A percentile compares a stretch with the other conserved stretches of the same genome.
Evolutionary conservation across 1,139 yeast genomes (phyloP).

Genomic region (Arxiozyma slooffiae): DNA sequence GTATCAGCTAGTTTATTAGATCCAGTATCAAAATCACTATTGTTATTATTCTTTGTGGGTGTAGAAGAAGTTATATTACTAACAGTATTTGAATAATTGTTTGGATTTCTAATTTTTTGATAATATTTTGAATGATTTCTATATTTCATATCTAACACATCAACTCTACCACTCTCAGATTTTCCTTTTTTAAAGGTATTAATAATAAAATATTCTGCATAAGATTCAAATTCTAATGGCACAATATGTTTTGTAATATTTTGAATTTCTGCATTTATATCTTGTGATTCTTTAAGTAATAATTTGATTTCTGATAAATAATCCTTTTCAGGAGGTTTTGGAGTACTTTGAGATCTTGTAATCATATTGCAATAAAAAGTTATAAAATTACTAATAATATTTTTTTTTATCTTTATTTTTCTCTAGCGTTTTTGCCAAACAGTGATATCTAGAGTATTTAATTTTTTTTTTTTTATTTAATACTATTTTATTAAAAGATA

Average conservation of each 20-base stretch:
- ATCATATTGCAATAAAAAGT: not conserved
- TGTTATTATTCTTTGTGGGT: not conserved
- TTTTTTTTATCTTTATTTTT: too few relatives aligned
- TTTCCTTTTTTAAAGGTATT: conserved; percentile 25
- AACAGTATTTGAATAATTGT: not conserved
- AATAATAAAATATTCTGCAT: conserved; percentile 24
- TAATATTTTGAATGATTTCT: conserved; percentile 23
- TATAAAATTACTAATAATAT: too few relatives aligned
- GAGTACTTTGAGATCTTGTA: not conserved
- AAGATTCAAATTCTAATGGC: conserved; percentile 30
- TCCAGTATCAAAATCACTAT: not conserved
- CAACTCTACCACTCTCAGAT: conserved; percentile 29
- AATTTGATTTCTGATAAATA: not conserved
- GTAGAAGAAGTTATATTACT: not conserved
- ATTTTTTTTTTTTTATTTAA: too few relatives aligned
- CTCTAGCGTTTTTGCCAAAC: not conserved
- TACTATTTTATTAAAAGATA: too few relatives aligned
- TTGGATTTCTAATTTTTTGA: conserved; percentile 14
- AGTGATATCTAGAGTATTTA: not conserved
- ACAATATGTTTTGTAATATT: conserved; percentile 12
- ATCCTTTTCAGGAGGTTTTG: too few relatives aligned
- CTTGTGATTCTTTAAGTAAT: not conserved
- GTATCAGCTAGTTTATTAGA: too few relatives aligned
- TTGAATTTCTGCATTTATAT: conserved; percentile 5
- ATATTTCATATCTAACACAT: conserved; percentile 22